These are phyloP conservation scores for Trypanosoma boissoni DNA, from an alignment of 208 protist species.

Conservation along the genomic window DNA sequence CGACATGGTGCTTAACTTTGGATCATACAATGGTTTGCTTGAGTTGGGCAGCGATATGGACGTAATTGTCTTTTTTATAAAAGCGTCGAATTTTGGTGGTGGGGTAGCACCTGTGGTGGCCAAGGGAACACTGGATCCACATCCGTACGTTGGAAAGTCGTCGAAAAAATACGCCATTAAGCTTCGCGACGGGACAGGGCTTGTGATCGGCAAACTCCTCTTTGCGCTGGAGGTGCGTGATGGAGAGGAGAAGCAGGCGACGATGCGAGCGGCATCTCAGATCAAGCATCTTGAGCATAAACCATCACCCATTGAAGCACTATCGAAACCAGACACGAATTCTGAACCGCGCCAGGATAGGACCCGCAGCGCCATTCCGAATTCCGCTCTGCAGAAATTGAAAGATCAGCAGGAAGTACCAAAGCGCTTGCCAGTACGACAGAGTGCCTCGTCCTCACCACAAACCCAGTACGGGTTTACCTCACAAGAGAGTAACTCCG, in stretches of 20 bases:
- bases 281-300: neutral
- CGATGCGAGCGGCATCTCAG: neutral
- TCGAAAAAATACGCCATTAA: conserved; percentile 88
- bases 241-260: conserved; percentile 7
- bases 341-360: too few species aligned
- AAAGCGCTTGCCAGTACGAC: too few species aligned
- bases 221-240: conserved; percentile 64
- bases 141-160: conserved; percentile 59
- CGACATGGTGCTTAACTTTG: conserved; percentile 68
- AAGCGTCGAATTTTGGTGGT: conserved; percentile 43
- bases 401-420: too few species aligned
- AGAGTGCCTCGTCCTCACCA: too few species aligned
- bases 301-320: too few species aligned
- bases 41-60: conserved; percentile 38
- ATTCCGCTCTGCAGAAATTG: too few species aligned
- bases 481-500: too few species aligned
- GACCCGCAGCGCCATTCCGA: too few species aligned
- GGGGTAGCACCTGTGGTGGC: conserved; percentile 55
- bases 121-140: conserved; percentile 71
- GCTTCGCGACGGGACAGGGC: conserved; percentile 55
- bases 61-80: conserved; percentile 68
- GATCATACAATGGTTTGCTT: conserved; percentile 17
- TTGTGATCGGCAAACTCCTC: conserved; percentile 76
- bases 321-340: too few species aligned
- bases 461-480: too few species aligned